Evolutionary conservation across 2,329 filamentous ascomycete species (phyloP).

Genomic region (Raffaelea ambrosiae): DNA sequence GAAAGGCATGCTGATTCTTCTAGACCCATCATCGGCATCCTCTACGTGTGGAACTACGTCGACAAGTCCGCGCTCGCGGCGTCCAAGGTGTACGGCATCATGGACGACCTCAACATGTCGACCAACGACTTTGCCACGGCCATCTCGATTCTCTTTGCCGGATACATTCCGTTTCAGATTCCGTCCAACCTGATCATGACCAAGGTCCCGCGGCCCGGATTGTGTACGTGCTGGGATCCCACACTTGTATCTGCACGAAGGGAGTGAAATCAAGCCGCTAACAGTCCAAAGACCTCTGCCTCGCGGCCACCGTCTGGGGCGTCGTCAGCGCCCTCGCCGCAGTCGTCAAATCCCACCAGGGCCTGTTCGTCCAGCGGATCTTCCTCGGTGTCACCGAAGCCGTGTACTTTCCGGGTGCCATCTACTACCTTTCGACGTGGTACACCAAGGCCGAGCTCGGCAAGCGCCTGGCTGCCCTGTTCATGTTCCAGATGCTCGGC

Average conservation of each 20-base stretch:
- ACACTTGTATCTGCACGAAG: background rate
- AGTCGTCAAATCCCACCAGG: slow-evolving; percentile 21
- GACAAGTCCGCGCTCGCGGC: slow-evolving; percentile 9
- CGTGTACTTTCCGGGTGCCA: slow-evolving; percentile 26
- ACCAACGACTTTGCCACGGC: slow-evolving; percentile 51
- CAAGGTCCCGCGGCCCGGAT: slow-evolving; percentile 3
- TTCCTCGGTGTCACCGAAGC: slow-evolving; percentile 28
- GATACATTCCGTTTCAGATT: slow-evolving; percentile 55
- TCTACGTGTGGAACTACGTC: slow-evolving; percentile 7
- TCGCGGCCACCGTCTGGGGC: slow-evolving; percentile 21
- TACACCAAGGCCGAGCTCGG: slow-evolving; percentile 30
- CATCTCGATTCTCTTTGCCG: slow-evolving; percentile 53
- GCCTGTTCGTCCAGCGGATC: slow-evolving; percentile 24
- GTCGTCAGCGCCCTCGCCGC: slow-evolving; percentile 22
- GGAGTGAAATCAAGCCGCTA: too few species aligned
- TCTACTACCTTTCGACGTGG: slow-evolving; percentile 31
- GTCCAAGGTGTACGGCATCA: slow-evolving; percentile 9
- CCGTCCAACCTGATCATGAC: slow-evolving; percentile 39
- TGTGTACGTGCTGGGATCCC: slow-evolving; percentile 8
- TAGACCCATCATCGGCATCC: slow-evolving; percentile 3
- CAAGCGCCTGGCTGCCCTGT: slow-evolving; percentile 25
- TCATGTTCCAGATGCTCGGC: slow-evolving; percentile 24
- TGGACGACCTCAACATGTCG: slow-evolving; percentile 3
- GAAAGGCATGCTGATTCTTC: background rate
- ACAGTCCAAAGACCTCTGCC: too few species aligned